These are phyloP conservation scores for Lachnellula willkommii DNA, from an alignment of 2,329 filamentous ascomycete genomes.

Conservation along the genomic window DNA sequence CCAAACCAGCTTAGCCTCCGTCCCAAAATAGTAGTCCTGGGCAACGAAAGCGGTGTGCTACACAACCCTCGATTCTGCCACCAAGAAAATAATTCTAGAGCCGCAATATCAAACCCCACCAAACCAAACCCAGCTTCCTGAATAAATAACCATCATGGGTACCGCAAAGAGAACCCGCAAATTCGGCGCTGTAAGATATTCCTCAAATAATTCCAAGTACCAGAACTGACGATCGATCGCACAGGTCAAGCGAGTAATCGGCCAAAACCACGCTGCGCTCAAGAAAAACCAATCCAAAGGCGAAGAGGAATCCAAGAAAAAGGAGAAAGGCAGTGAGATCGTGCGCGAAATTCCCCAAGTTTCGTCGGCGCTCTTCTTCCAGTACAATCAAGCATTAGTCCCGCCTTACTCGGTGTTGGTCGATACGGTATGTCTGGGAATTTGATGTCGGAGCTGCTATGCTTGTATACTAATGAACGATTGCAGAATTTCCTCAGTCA, in stretches of 20 bases:
- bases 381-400: constrained; percentile 78
- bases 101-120: neutral
- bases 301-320: constrained; percentile 55
- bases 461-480: neutral
- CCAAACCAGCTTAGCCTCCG: too few species aligned
- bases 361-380: constrained; percentile 80
- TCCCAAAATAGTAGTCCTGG: constrained; percentile 6
- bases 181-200: constrained; percentile 60
- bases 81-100: neutral
- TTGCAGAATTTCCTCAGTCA: constrained; percentile 81
- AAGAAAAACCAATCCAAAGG: constrained; percentile 73
- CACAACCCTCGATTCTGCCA: too few species aligned
- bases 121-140: neutral
- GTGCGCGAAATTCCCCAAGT: constrained; percentile 76
- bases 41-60: constrained; percentile 8
- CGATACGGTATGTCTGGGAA: constrained; percentile 40
- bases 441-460: too few species aligned
- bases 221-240: constrained; percentile 9
- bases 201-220: constrained; percentile 21
- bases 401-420: constrained; percentile 72
- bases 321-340: constrained; percentile 51
- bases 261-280: constrained; percentile 71
- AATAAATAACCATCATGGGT: constrained; percentile 52
- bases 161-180: constrained; percentile 87
- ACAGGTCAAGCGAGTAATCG: constrained; percentile 72